Conservation (phyloP, 345 rosid genomes). For the Corchorus olitorius region DNA sequence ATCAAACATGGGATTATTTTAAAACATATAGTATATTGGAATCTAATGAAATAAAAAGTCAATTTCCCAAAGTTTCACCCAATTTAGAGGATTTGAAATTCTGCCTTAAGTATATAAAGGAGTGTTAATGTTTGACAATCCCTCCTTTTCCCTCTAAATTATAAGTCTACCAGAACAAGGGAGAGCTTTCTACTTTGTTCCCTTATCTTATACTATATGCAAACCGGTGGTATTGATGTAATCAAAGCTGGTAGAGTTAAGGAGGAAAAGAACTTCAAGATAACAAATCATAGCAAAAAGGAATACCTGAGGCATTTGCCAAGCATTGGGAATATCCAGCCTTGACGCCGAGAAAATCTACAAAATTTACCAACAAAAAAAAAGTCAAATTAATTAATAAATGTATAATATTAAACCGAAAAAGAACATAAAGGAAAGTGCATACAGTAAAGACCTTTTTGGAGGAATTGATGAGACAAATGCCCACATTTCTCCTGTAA, state of each 20-base stretch:
- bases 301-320: constrained; percentile 99
- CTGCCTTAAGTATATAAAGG: not conserved
- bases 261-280: no score
- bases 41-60: not conserved
- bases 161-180: not conserved
- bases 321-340: constrained; percentile 77
- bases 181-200: not conserved
- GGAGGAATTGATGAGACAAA: constrained; percentile 79
- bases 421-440: not conserved
- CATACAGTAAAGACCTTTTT: constrained; percentile 54
- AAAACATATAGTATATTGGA: not conserved
- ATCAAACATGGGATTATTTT: no score
- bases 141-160: not conserved
- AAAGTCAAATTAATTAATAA: not conserved
- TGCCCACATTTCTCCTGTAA: constrained; percentile 87
- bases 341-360: constrained; percentile 92
- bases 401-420: not conserved
- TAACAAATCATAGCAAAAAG: not conserved
- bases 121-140: not conserved
- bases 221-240: not conserved
- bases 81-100: not conserved
- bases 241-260: not conserved
- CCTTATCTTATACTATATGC: not conserved
- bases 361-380: not conserved
- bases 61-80: not conserved